Evolutionary conservation across 139 green algal genomes (phyloP).

Genomic region (Tetraselmis chui): DNA sequence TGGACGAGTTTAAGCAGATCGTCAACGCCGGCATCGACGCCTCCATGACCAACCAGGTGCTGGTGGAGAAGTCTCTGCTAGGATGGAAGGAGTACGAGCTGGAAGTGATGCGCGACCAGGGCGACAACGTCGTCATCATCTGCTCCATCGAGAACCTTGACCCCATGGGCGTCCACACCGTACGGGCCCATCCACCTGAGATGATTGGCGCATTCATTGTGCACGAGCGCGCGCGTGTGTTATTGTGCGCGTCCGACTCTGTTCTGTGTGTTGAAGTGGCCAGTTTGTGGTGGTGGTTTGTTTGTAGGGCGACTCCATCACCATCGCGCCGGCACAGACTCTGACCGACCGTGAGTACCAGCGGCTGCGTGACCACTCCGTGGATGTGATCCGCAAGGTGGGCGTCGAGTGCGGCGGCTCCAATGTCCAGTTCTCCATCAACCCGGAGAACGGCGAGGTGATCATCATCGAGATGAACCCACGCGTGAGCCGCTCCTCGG

Average conservation of each 20-base stretch:
- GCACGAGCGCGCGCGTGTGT: no score
- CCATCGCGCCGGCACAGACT: conserved; percentile 69
- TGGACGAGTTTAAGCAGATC: conserved; percentile 90
- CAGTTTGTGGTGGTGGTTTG: no score
- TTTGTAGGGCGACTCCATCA: conserved; percentile 52
- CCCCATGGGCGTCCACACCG: conserved; percentile 99
- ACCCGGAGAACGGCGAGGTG: conserved; percentile 81
- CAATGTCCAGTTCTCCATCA: conserved; percentile 93
- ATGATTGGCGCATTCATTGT: no score
- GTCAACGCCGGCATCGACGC: conserved; percentile 75
- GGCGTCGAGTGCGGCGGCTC: conserved; percentile 97
- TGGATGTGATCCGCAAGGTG: conserved; percentile 95
- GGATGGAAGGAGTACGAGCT: conserved; percentile 97
- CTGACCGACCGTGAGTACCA: conserved; percentile 97
- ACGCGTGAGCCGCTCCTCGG: conserved; percentile 91
- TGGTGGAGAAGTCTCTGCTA: conserved; percentile 89
- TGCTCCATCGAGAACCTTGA: conserved; percentile 99
- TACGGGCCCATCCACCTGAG: no score
- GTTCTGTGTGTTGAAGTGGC: no score
- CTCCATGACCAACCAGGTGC: conserved; percentile 87
- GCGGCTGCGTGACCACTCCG: conserved; percentile 76
- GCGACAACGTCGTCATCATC: conserved; percentile 98
- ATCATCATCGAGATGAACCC: conserved; percentile 99
- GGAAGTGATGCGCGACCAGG: conserved; percentile 95
- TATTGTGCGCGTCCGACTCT: no score